These are phyloP conservation scores for Ustilago hordei DNA, from an alignment of 1,284 basidiomycete species.

Conservation along the genomic window DNA sequence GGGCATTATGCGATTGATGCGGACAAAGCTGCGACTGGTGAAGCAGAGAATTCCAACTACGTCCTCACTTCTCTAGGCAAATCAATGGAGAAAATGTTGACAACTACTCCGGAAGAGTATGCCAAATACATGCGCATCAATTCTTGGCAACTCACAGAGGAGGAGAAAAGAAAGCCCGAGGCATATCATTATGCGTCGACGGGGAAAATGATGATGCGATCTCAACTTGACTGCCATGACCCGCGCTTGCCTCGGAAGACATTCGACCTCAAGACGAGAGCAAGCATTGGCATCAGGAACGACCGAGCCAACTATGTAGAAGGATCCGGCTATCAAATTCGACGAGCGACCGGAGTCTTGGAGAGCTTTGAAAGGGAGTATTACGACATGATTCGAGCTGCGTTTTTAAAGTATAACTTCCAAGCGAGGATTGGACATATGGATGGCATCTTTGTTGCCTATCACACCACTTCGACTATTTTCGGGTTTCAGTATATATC, in stretches of 20 bases:
- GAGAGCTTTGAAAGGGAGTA: conserved; percentile 69
- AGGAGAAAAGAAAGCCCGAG: conserved; percentile 70
- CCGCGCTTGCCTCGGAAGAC: conserved; percentile 84
- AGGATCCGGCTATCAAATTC: conserved; percentile 68
- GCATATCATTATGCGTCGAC: conserved; percentile 73
- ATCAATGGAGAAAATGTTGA: conserved; percentile 89
- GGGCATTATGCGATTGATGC: conserved; percentile 83
- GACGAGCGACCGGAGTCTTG: conserved; percentile 56
- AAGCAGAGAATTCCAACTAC: conserved; percentile 65
- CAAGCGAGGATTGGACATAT: conserved; percentile 96
- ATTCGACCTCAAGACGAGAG: conserved; percentile 96
- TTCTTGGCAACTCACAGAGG: conserved; percentile 63
- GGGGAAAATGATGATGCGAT: conserved; percentile 86
- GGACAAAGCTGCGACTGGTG: conserved; percentile 71
- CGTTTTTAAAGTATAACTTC: conserved; percentile 95
- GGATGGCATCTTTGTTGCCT: conserved; percentile 95
- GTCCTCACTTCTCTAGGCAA: conserved; percentile 76
- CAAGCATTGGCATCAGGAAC: conserved; percentile 83
- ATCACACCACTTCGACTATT: conserved; percentile 88
- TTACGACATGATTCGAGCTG: conserved; percentile 85
- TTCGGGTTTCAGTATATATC: conserved; percentile 96
- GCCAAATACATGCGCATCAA: conserved; percentile 74
- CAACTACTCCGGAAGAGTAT: conserved; percentile 78
- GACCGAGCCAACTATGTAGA: conserved; percentile 85
- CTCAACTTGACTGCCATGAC: conserved; percentile 91